Conservation (phyloP, 2,329 filamentous ascomycete species). For the Sarocladium oryzae region DNA sequence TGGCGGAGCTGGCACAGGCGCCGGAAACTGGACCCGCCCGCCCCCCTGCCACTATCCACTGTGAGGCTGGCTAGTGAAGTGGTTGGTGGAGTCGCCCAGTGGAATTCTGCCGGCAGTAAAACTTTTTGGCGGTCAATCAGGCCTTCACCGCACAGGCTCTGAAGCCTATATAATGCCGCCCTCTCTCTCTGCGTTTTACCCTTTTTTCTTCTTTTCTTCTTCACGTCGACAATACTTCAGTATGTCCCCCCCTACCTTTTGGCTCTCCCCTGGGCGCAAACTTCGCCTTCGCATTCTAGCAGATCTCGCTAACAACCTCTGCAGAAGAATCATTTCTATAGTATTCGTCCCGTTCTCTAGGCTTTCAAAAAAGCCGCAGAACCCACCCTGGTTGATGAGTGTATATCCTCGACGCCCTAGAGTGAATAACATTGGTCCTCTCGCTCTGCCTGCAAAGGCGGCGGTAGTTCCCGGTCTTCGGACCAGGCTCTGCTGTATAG, state of each 20-base stretch:
- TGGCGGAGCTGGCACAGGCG: background rate
- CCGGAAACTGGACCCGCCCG: too few relatives aligned
- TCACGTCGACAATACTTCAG: constrained; percentile 59
- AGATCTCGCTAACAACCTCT: constrained; percentile 18
- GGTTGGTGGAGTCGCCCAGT: background rate
- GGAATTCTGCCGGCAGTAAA: constrained; percentile 12
- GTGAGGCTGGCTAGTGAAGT: too few relatives aligned
- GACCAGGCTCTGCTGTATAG: constrained; percentile 55
- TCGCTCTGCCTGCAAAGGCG: constrained; percentile 56
- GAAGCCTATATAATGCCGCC: constrained; percentile 33
- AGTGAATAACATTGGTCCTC: constrained; percentile 68
- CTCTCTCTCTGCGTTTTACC: constrained; percentile 23
- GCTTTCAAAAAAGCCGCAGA: constrained; percentile 91
- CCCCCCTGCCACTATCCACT: too few relatives aligned
- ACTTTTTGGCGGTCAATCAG: constrained; percentile 30
- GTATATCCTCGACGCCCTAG: constrained; percentile 79
- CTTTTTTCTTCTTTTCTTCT: constrained; percentile 41
- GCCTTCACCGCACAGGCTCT: constrained; percentile 14
- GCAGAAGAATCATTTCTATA: constrained; percentile 94
- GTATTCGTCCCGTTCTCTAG: constrained; percentile 83
- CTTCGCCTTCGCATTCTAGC: background rate
- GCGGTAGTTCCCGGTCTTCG: constrained; percentile 34
- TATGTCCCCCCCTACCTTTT: constrained; percentile 30
- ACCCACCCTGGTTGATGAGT: constrained; percentile 92
- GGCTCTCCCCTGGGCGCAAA: constrained; percentile 12